These are phyloP conservation scores for Rosellinia necatrix DNA, from an alignment of 2,329 filamentous ascomycete genomes.

Conservation along the genomic window DNA sequence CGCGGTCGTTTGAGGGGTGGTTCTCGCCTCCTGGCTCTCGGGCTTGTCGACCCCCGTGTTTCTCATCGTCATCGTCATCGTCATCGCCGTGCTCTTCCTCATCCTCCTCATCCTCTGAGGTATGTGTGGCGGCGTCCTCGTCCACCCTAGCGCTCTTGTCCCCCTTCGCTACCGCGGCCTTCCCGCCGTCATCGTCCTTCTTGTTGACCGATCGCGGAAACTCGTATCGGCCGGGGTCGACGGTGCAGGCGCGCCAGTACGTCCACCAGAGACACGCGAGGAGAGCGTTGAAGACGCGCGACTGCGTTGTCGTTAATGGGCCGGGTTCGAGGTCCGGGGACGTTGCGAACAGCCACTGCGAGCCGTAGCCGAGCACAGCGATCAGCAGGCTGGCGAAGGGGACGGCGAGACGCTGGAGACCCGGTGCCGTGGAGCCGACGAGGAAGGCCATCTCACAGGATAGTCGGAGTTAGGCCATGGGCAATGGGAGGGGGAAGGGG, in stretches of 20 bases:
- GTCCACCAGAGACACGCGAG: slow-evolving; percentile 69
- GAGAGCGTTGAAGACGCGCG: slow-evolving; percentile 67
- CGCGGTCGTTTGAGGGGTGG: slow-evolving; percentile 1
- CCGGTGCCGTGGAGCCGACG: slow-evolving; percentile 36
- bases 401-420: slow-evolving; percentile 64
- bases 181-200: neutral
- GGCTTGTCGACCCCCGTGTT: too few species aligned
- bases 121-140: slow-evolving; percentile 32
- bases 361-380: slow-evolving; percentile 70
- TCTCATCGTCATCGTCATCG: neutral
- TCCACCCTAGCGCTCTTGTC: slow-evolving; percentile 39
- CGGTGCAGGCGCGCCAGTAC: slow-evolving; percentile 66
- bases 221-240: slow-evolving; percentile 61
- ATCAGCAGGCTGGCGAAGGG: slow-evolving; percentile 70
- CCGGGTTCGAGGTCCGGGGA: slow-evolving; percentile 63
- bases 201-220: slow-evolving; percentile 41
- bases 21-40: too few species aligned
- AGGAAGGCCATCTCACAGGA: slow-evolving; percentile 40
- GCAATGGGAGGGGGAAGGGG: too few species aligned
- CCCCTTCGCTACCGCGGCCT: neutral
- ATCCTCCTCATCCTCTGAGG: slow-evolving; percentile 33
- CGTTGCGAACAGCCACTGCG: slow-evolving; percentile 71
- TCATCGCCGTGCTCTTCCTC: slow-evolving; percentile 9
- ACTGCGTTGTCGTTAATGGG: slow-evolving; percentile 61
- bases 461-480: slow-evolving; percentile 21